phyloP scores from a whole-genome alignment of 192 early-diverging fungal genomes.

The Diversispora eburnea region DNA sequence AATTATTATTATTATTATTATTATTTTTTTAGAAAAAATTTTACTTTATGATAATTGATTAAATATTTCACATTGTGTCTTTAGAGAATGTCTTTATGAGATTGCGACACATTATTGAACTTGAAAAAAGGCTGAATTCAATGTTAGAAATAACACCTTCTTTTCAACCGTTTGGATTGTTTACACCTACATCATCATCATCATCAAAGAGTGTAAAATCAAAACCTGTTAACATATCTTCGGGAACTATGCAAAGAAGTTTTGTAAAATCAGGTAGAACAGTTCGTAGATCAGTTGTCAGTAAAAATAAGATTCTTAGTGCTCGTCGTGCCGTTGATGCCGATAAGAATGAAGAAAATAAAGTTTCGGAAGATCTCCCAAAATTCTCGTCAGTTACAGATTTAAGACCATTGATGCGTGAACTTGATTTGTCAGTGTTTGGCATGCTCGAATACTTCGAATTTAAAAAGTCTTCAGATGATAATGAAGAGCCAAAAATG shows the following conservation, averaged over 20 bases:
- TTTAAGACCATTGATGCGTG: constrained; percentile 35
- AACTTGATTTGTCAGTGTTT: constrained; percentile 29
- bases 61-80: background rate
- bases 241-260: background rate
- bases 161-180: constrained; percentile 45
- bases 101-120: constrained; percentile 39
- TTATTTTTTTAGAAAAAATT: background rate
- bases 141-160: constrained; percentile 32
- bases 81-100: constrained; percentile 39
- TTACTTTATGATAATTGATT: background rate
- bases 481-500: constrained; percentile 6
- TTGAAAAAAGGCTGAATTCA: constrained; percentile 38
- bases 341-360: constrained; percentile 3
- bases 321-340: constrained; percentile 8
- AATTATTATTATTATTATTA: background rate
- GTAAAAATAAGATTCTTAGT: constrained; percentile 16
- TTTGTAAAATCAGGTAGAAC: background rate
- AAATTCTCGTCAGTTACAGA: constrained; percentile 22
- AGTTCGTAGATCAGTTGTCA: constrained; percentile 14
- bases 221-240: background rate
- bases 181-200: constrained; percentile 21
- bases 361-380: background rate
- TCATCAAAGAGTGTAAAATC: constrained; percentile 3
- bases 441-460: constrained; percentile 8
- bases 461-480: background rate